Evolutionary conservation across 2,329 filamentous ascomycete genomes (phyloP), one percentile per base, ranked within the genome.

Genomic region (Akanthomyces uredinophilus): DNA sequence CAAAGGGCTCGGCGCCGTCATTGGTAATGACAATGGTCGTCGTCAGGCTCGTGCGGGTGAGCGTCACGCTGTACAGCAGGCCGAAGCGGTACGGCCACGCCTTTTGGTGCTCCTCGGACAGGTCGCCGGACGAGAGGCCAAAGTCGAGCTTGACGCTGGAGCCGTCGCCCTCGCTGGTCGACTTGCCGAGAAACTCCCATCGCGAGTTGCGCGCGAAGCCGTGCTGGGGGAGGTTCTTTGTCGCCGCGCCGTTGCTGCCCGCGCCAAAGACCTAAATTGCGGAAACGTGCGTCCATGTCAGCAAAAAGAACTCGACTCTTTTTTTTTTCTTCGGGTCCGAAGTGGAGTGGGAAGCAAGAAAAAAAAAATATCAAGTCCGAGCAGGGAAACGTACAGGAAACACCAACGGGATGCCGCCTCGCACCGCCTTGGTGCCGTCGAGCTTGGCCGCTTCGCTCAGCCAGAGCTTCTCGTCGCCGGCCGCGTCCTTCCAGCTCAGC

Each of bases 161-260:
- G 80, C 71, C 90, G 83, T 77, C 64, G 74, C 76, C 68, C 72
- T 79, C 78, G 67, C 77, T 79, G 59, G 78, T 78, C 49, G 88
- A 91, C 78, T 94, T 96, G 71, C 93, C 93, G 57, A 99, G 83
- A 74, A 95, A 96, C 75, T 98, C 93, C 95, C 95, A 99, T 65
- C 85, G 85, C 51, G 88, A 90, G 71, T 85, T 93, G 69, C 95
- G 91, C 44, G 94, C 95, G 76, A 99, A 96, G 68, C 95, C 95
- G 79, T 98, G 95, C 78, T 97, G 93, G 4, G 93, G 88, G 29
- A 99, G 88, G 66, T 85, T 79, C 57, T 86, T 85, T 32, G 92
- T 95, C n/a, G 89, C 83, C 67, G 89, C 86, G 74, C 93, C 87
- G 67, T 87, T 82, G 58, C 90, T 87, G 14, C 89, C 86, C 46